Conservation (phyloP, 352 stramenopile species). For the Phytophthora palmivora region DNA sequence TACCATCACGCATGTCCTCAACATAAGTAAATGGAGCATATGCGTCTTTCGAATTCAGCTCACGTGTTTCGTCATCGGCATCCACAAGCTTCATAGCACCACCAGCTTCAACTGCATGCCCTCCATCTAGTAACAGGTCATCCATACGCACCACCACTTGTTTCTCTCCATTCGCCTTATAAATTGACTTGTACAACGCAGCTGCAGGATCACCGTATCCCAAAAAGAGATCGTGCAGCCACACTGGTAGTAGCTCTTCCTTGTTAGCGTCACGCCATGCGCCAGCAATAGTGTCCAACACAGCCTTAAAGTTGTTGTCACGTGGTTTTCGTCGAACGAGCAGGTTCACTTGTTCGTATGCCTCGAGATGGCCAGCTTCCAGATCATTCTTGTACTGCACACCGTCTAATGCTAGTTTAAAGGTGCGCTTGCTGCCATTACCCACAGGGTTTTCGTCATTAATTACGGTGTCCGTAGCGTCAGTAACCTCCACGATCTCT, state of each 20-base stretch:
- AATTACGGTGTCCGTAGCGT: conserved; percentile 79
- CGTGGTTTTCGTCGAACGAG: conserved; percentile 89
- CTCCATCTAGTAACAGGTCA: conserved; percentile 54
- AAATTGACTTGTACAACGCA: conserved; percentile 76
- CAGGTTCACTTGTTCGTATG: conserved; percentile 94
- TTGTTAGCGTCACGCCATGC: conserved; percentile 36
- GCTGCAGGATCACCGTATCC: conserved; percentile 92
- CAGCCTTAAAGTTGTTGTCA: conserved; percentile 96
- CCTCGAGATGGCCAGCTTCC: conserved; percentile 52
- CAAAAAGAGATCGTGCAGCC: conserved; percentile 95
- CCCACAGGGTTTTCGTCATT: conserved; percentile 44
- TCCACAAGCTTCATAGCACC: conserved; percentile 51
- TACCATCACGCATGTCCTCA: conserved; percentile 39
- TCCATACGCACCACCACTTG: conserved; percentile 44
- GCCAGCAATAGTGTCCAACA: conserved; percentile 90
- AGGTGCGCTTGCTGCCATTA: conserved; percentile 81
- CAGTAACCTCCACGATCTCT: conserved; percentile 85
- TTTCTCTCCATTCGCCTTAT: conserved; percentile 47
- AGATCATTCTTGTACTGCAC: conserved; percentile 95
- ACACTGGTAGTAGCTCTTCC: conserved; percentile 84
- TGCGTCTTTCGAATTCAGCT: conserved; percentile 43
- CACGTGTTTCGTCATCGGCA: conserved; percentile 33
- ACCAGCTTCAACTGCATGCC: conserved; percentile 54
- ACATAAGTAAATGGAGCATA: conserved; percentile 63
- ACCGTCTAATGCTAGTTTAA: conserved; percentile 93